Base-by-base conservation (phyloP, 768 basidiomycete species). In the Termitomyces sp. region DNA sequence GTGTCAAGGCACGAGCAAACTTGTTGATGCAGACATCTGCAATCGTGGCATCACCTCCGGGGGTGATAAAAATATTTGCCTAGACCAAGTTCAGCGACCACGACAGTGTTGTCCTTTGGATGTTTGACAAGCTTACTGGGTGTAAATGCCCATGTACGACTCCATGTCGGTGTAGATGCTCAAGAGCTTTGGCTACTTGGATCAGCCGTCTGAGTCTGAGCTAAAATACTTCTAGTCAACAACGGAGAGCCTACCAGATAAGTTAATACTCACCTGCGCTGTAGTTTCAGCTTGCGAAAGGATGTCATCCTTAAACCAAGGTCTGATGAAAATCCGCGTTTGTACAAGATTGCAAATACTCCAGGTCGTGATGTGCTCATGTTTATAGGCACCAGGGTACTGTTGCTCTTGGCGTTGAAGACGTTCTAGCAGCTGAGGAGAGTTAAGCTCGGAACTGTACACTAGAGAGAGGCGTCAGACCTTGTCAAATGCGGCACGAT, bases 1-100 rank as follows among this genome's bases (percentile, higher is more conserved):
- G 26, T 22, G 37, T 52, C 4, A 47, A 53, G 5, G 34, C 44
- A 7, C 61, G 22, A 31, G 57, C 55, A 4, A 57, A 18, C 24
- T 55, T 46, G 20, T 56, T 31, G n/a, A 60, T 18, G 9, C 46
- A 59, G 8, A 44, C 41, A n/a, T 63, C 51, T 7, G 6, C 27
- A 8, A 52, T 13, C 18, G 51, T 52, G 51, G 51, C 51, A 26
- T 52, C 51, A 27, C 51, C 51, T 52, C n/a, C 7, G 1, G 18
- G 10, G 29, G 18, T 52, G 5, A 52, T 26, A 16, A 52, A 52
- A 18, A 52, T 52, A 41, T 52, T 52, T 5, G 26, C 51, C 51
- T 52, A 7, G 26, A 27, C 32, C 32, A 34, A 32, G n/a, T 32
- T 22, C 31, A 36, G 16, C 14, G 14, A 3, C 22, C 22, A 26